Base-by-base conservation (phyloP, 1,284 basidiomycete species). In the Volvariella surrecta region DNA sequence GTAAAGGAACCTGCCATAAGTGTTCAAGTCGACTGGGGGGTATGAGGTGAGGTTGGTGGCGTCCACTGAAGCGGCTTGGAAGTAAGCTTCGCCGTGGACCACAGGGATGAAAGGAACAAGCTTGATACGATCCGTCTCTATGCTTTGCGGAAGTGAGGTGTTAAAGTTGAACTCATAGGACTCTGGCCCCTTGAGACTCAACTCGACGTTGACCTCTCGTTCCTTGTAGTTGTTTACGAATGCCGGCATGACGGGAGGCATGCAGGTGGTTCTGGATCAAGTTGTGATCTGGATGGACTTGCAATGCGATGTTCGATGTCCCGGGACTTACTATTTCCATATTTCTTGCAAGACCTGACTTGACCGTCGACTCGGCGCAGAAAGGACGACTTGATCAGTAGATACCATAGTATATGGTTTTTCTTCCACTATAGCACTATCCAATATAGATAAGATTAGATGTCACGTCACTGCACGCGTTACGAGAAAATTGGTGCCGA, bases 91-190 rank as follows among this genome's bases (percentile, higher is more conserved):
- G 11, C 56, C 61, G 48, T 70, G 63, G 28, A 58, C 38, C 2
- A 55, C 47, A 0, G 65, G 60, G 20, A 62, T 56, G 51, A 68
- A 68, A 0, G 66, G 67, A 3, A 58, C 56, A n/a, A 72, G 51
- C 42, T 61, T 60, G 43, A 71, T 57, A 41, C 64, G 66, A 2
- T 55, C 43, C 7, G 58, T 63, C 48, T 67, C 63, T 19, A 72
- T 54, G 20, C 47, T 37, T 0, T 56, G 28, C 4, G 61, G 60
- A 15, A 69, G 44, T 11, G 62, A 59, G 39, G 60, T 49, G 38
- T 42, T 47, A 53, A 65, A 64, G 47, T 60, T 67, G 34, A 55
- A 17, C 0, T 52, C 47, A 10, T 53, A 40, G 40, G 30, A 9
- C 9, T 16, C 13, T 8, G 34, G n/a, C 8, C 34, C 34, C 8